Evolutionary conservation across 495 filamentous ascomycete species (phyloP).

Genomic region (Xylaria acuta): DNA sequence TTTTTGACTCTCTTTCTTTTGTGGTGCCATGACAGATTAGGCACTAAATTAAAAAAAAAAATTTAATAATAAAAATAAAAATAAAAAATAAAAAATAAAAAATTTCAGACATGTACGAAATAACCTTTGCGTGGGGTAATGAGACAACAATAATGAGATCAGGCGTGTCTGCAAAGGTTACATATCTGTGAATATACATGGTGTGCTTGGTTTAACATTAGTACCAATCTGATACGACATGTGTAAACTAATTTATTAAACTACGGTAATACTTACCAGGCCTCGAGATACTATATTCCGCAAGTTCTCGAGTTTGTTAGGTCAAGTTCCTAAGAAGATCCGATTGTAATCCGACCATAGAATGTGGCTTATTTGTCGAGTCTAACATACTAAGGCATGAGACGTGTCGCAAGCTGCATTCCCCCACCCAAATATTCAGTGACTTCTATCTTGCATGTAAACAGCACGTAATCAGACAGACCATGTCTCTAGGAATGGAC

Average conservation of each 20-base stretch:
- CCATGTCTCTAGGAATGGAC: no score
- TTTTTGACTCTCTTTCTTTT: neutral
- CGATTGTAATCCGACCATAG: neutral
- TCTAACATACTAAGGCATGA: no score
- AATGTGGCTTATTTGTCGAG: neutral
- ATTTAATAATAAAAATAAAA: no score
- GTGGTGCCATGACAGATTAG: neutral
- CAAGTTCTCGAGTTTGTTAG: no score
- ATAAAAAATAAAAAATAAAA: no score
- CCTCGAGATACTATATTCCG: no score
- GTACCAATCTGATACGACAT: neutral
- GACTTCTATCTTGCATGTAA: no score
- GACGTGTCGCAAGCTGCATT: no score
- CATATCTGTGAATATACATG: neutral
- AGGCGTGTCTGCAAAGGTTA: neutral
- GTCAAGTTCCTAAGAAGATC: neutral
- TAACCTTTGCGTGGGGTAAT: neutral
- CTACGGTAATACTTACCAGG: neutral
- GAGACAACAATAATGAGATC: neutral
- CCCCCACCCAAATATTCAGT: no score
- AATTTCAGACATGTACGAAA: neutral
- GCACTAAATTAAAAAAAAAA: no score
- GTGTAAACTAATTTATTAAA: neutral
- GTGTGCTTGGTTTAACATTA: no score
- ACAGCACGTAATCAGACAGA: no score